Evolutionary conservation across 2,329 filamentous ascomycete species (phyloP).

Genomic region (Neocatenulostroma microsporum): DNA sequence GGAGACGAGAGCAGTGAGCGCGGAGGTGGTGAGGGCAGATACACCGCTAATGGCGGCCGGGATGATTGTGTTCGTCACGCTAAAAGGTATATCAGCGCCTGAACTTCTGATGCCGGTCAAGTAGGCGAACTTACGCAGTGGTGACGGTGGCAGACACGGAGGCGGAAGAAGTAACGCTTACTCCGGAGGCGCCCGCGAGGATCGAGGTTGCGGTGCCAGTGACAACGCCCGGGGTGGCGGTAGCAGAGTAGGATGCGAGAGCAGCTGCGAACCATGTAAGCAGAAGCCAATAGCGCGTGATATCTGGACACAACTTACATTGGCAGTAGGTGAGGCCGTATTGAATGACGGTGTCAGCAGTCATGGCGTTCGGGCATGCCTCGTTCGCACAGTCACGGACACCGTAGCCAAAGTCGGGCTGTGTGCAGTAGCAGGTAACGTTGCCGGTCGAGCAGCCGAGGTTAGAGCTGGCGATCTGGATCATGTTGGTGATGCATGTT

Average conservation of each 20-base stretch:
- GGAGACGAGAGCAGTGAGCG: constrained; percentile 25
- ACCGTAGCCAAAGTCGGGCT: constrained; percentile 31
- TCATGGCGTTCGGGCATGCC: constrained; percentile 22
- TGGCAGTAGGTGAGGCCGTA: constrained; percentile 30
- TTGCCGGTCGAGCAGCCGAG: constrained; percentile 28
- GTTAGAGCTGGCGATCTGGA: constrained; percentile 20
- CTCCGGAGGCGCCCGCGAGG: constrained; percentile 4
- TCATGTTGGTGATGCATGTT: constrained; percentile 32
- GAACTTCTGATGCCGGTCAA: no score
- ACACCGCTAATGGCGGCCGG: no score
- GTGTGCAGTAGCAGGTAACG: constrained; percentile 30
- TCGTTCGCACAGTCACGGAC: constrained; percentile 33
- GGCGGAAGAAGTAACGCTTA: constrained; percentile 7
- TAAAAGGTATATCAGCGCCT: background rate
- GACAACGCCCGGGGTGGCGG: constrained; percentile 11
- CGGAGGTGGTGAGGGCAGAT: constrained; percentile 24
- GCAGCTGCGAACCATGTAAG: constrained; percentile 10
- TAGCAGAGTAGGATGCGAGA: constrained; percentile 13
- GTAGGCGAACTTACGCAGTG: constrained; percentile 8
- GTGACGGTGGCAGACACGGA: constrained; percentile 10
- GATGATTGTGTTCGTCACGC: background rate
- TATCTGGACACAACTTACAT: constrained; percentile 12
- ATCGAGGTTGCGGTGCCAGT: constrained; percentile 4
- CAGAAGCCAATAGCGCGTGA: constrained; percentile 1
- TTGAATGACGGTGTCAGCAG: constrained; percentile 25